A percentile compares a stretch with the other conserved stretches of the same genome.
Evolutionary conservation across 345 rosid species (phyloP).

Genomic region (Viola odorata): DNA sequence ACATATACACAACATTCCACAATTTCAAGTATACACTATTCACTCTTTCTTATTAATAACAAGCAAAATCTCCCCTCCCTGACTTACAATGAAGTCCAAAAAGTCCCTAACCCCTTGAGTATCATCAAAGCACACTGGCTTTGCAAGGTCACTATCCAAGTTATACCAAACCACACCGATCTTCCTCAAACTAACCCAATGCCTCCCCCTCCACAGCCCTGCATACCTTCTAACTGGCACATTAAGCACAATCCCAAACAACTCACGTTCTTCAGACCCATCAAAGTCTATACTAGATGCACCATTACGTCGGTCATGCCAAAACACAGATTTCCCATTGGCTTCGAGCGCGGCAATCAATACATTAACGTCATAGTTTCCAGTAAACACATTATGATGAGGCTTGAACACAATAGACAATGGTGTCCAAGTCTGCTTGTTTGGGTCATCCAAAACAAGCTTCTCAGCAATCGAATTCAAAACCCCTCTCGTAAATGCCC

Average conservation of each 20-base stretch:
- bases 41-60: slow-evolving; percentile 36
- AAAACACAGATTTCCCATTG: slow-evolving; percentile 54
- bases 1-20: too few species aligned
- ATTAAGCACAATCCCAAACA: slow-evolving; percentile 77
- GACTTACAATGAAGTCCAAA: slow-evolving; percentile 48
- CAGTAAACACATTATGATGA: slow-evolving; percentile 70
- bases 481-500: slow-evolving; percentile 55
- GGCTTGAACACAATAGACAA: slow-evolving; percentile 67
- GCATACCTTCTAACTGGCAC: slow-evolving; percentile 58
- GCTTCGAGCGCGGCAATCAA: slow-evolving; percentile 65
- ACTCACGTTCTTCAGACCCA: slow-evolving; percentile 16
- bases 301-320: slow-evolving; percentile 71
- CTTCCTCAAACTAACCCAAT: slow-evolving; percentile 74
- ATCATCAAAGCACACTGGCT: slow-evolving; percentile 39
- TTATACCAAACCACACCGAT: slow-evolving; percentile 82
- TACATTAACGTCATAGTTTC: slow-evolving; percentile 85
- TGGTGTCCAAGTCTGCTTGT: slow-evolving; percentile 58
- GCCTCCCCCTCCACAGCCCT: slow-evolving; percentile 84
- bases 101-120: slow-evolving; percentile 42
- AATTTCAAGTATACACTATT: not conserved
- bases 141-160: slow-evolving; percentile 70
- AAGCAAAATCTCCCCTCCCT: slow-evolving; percentile 65
- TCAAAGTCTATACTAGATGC: slow-evolving; percentile 59
- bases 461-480: slow-evolving; percentile 58
- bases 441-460: slow-evolving; percentile 55